Base-by-base conservation (phyloP, 2,329 filamentous ascomycete genomes). In the Pseudopithomyces maydicus region DNA sequence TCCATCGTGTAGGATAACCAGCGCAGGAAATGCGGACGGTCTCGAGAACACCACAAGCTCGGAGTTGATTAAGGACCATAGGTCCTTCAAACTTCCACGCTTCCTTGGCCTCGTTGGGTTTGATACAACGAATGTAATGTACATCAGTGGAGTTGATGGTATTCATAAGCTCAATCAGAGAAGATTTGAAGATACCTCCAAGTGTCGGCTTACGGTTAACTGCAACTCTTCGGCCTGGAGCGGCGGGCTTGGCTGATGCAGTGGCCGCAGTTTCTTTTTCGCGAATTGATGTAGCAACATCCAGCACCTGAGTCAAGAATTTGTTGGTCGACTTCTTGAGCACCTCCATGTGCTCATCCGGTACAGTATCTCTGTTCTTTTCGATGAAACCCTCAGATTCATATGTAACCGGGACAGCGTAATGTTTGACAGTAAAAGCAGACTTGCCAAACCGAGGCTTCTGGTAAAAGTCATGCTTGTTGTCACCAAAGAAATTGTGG, bases 321-420 rank as follows among this genome's bases (percentile, higher is more conserved):
- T 81, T 80, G 77, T 97, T 99, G 32, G 86, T 89, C 1, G 92
- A 96, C 50, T 88, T 88, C 66, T 87, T 89, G 63, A 99, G 84
- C 36, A 99, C 90, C 57, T 95, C 92, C 88, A 99, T 91, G 74
- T 98, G 95, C 80, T 99, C 95, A 73, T 99, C 95, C 6, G 95
- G 95, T 45, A 99, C 95, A 19, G 96, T 99, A 77, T 99, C 95
- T 76, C 95, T 88, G 78, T 99, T 99, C 85, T 99, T 99, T 77
- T 99, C 96, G 70, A 99, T 97, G 79, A 99, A 99, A 45, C 95
- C 95, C 68, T 99, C 95, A 1, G 94, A 98, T 78, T 99, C 95
- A 75, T 99, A 99, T 17, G 94, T 98, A 67, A 99, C 95, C 71
- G 99, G 95, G 55, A 99, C 84, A 51, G 95, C 95, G 78, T 99